Evolutionary conservation across 257 asterid genomes (phyloP).

Genomic region (Eustoma russellianum): DNA sequence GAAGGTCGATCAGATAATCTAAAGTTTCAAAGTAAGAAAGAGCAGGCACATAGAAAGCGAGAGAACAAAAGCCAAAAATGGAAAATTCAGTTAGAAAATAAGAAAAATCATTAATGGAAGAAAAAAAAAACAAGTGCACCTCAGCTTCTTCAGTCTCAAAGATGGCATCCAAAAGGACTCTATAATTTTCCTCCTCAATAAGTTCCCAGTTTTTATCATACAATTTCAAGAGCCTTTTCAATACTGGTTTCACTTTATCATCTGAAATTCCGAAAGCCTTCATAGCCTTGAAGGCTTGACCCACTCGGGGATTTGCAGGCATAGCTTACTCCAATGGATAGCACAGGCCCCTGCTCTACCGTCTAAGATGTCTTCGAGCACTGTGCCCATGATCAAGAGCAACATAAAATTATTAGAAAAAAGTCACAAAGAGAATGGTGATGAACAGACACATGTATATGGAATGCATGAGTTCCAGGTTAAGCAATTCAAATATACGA

Average conservation of each 20-base stretch:
- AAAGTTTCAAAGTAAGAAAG: not conserved
- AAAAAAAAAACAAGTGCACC: conserved; percentile 17
- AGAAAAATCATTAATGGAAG: not conserved
- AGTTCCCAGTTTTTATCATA: conserved; percentile 69
- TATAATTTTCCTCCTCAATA: conserved; percentile 73
- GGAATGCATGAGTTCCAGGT: no score
- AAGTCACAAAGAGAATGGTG: no score
- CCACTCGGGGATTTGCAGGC: conserved; percentile 38
- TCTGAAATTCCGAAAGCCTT: conserved; percentile 50
- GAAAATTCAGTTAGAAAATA: not conserved
- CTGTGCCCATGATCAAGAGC: conserved; percentile 17
- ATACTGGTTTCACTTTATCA: conserved; percentile 61
- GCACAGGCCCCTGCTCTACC: conserved; percentile 16
- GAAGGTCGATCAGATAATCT: not conserved
- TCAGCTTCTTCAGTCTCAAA: conserved; percentile 55
- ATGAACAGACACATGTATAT: no score
- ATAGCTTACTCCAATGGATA: conserved; percentile 24
- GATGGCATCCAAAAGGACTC: conserved; percentile 82
- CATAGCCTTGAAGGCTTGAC: conserved; percentile 69
- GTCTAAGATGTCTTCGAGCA: conserved; percentile 14
- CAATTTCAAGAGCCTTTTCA: conserved; percentile 54
- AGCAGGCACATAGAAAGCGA: not conserved
- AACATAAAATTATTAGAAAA: not conserved
- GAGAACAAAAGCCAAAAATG: not conserved
- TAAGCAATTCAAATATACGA: no score